A percentile compares a stretch with the other conserved stretches of the same genome.
Evolutionary conservation across 768 basidiomycete genomes (phyloP).

Genomic region (Gloeophyllum trabeum): DNA sequence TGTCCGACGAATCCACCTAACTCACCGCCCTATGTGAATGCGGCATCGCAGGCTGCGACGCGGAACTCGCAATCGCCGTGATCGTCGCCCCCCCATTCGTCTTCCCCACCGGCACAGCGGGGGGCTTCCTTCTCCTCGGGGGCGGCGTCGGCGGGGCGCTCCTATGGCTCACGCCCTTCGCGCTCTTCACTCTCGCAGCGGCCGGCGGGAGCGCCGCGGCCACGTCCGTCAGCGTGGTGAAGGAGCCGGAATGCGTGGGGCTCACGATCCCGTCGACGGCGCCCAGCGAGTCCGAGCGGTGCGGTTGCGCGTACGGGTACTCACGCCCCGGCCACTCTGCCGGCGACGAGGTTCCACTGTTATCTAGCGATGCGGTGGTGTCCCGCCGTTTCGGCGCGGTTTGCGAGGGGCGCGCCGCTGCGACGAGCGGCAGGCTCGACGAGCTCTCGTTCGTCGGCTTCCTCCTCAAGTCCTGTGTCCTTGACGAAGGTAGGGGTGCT

Average conservation of each 20-base stretch:
- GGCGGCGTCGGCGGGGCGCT: slow-evolving; percentile 57
- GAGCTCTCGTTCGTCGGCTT: slow-evolving; percentile 19
- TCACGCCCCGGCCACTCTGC: slow-evolving; percentile 5
- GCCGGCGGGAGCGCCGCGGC: slow-evolving; percentile 9
- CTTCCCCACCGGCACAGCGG: slow-evolving; percentile 41
- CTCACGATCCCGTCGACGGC: slow-evolving; percentile 16
- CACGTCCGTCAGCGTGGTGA: slow-evolving; percentile 9
- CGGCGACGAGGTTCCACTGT: slow-evolving; percentile 5
- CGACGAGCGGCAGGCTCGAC: slow-evolving; percentile 15
- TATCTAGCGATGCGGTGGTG: slow-evolving; percentile 11
- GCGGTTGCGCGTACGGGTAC: slow-evolving; percentile 5
- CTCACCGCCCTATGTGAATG: slow-evolving; percentile 7
- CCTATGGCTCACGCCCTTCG: slow-evolving; percentile 7
- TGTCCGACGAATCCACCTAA: too few relatives aligned
- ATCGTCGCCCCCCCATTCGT: slow-evolving; percentile 44
- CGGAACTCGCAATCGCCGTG: slow-evolving; percentile 40
- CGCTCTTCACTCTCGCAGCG: background rate
- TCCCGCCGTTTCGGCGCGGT: slow-evolving; percentile 4
- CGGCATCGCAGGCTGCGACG: slow-evolving; percentile 13
- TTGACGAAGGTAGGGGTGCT: slow-evolving; percentile 15
- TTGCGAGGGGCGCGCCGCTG: slow-evolving; percentile 7
- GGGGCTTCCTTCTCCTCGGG: slow-evolving; percentile 57
- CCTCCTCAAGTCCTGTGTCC: slow-evolving; percentile 16
- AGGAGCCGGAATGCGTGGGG: slow-evolving; percentile 8
- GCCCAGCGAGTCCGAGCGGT: slow-evolving; percentile 10